A percentile compares a stretch with the other conserved stretches of the same genome.
phyloP scores from a whole-genome alignment of 169 alveolate genomes.

The Pseudocohnilembus persalinus region DNA sequence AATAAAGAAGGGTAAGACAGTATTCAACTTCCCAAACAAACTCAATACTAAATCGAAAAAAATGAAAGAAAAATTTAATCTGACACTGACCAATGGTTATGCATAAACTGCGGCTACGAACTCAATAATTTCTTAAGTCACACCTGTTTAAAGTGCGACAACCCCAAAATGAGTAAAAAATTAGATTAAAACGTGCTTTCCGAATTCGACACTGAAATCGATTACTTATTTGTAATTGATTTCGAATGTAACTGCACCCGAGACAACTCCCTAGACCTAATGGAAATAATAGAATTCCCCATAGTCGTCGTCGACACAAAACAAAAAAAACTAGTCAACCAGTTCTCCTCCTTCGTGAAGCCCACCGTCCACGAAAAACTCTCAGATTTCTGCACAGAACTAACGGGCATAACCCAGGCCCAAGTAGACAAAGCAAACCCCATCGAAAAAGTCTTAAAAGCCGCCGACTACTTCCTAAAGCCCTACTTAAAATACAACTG shows the following conservation, averaged over 20 bases:
- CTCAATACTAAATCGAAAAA: neutral
- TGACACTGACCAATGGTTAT: neutral
- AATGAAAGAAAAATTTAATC: neutral
- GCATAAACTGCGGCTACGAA: neutral
- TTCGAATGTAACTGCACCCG: conserved; percentile 69
- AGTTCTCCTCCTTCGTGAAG: conserved; percentile 48
- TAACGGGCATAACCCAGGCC: conserved; percentile 75
- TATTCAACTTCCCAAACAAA: neutral
- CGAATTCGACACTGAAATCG: conserved; percentile 30
- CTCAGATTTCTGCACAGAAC: conserved; percentile 69
- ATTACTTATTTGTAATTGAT: conserved; percentile 65
- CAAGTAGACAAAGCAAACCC: conserved; percentile 52
- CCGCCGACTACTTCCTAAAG: neutral
- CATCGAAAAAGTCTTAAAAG: neutral
- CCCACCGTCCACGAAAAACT: conserved; percentile 65
- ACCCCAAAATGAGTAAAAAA: neutral
- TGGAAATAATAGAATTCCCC: conserved; percentile 79
- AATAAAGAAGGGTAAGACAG: no score
- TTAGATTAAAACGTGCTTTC: neutral
- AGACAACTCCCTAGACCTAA: conserved; percentile 17
- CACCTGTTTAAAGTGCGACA: neutral
- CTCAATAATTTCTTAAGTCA: neutral
- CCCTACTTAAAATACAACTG: neutral
- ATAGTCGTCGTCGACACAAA: conserved; percentile 44
- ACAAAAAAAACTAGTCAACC: conserved; percentile 30